Evolutionary conservation across 2,329 filamentous ascomycete species (phyloP).

Genomic region (Colletotrichum ledebouriae): DNA sequence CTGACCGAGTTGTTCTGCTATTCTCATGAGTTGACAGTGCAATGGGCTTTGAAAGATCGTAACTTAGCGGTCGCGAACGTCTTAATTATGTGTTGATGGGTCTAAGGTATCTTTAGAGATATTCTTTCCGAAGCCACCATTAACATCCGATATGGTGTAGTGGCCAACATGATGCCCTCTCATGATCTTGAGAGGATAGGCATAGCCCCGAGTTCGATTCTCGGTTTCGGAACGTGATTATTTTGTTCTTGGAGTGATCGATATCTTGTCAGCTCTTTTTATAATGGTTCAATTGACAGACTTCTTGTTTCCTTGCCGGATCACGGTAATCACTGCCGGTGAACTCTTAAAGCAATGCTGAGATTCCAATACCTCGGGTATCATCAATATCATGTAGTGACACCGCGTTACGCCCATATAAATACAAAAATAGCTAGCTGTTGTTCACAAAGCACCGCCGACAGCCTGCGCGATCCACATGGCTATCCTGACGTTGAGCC

Average conservation of each 20-base stretch:
- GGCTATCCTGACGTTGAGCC: constrained; percentile 85
- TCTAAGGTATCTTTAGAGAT: too few relatives aligned
- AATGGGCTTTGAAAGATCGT: too few relatives aligned
- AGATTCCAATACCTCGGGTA: constrained; percentile 19
- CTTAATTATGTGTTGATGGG: too few relatives aligned
- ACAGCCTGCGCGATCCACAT: constrained; percentile 94
- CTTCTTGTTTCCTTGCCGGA: too few relatives aligned
- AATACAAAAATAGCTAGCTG: background rate
- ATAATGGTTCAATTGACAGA: too few relatives aligned
- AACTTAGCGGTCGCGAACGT: too few relatives aligned
- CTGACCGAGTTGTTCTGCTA: too few relatives aligned
- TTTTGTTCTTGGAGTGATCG: background rate
- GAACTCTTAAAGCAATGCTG: too few relatives aligned
- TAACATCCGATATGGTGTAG: constrained; percentile 38
- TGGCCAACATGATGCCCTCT: constrained; percentile 43
- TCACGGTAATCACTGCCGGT: too few relatives aligned
- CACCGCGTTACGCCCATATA: constrained; percentile 1
- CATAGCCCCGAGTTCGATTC: constrained; percentile 41
- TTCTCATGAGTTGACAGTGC: too few relatives aligned
- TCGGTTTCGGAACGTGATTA: constrained; percentile 31
- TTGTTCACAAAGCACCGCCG: constrained; percentile 82
- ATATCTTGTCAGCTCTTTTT: too few relatives aligned
- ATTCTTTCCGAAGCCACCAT: too few relatives aligned
- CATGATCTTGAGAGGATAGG: constrained; percentile 21
- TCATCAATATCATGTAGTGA: constrained; percentile 7